phyloP scores from a whole-genome alignment of 2,329 filamentous ascomycete genomes.

The Hypoxylon rubiginosum region DNA sequence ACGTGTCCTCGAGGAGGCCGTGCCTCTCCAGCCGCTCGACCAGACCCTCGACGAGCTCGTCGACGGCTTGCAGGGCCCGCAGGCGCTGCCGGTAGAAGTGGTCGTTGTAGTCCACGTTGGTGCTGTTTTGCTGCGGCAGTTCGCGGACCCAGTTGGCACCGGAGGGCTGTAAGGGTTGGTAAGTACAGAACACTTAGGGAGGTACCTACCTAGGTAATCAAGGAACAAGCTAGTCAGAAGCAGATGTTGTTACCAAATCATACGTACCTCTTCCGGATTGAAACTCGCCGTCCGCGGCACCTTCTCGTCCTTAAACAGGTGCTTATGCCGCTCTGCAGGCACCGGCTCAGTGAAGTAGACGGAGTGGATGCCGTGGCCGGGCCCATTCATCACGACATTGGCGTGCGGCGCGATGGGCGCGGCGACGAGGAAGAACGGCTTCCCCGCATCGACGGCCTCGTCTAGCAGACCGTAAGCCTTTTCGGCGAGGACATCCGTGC shows the following conservation, averaged over 20 bases:
- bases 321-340: constrained; percentile 70
- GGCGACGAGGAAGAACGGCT: constrained; percentile 76
- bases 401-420: constrained; percentile 77
- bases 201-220: no score
- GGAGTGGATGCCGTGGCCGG: constrained; percentile 58
- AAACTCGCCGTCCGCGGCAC: constrained; percentile 75
- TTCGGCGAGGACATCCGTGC: constrained; percentile 69
- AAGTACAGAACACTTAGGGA: background rate
- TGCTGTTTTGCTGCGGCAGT: constrained; percentile 58
- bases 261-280: constrained; percentile 69
- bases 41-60: constrained; percentile 64
- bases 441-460: constrained; percentile 65
- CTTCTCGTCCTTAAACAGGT: constrained; percentile 71
- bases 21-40: constrained; percentile 61
- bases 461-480: constrained; percentile 73
- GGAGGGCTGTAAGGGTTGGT: constrained; percentile 20
- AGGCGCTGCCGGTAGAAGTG: constrained; percentile 66
- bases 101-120: constrained; percentile 62
- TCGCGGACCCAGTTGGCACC: constrained; percentile 62
- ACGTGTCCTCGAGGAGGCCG: constrained; percentile 73
- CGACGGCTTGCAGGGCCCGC: constrained; percentile 65
- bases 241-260: no score
- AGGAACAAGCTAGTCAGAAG: background rate
- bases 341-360: constrained; percentile 59
- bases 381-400: constrained; percentile 54